Percentiles rank a stretch among this genome's conserved stretches.
phyloP scores from a whole-genome alignment of 306 rosid genomes.

The Trichosanthes truncata region DNA sequence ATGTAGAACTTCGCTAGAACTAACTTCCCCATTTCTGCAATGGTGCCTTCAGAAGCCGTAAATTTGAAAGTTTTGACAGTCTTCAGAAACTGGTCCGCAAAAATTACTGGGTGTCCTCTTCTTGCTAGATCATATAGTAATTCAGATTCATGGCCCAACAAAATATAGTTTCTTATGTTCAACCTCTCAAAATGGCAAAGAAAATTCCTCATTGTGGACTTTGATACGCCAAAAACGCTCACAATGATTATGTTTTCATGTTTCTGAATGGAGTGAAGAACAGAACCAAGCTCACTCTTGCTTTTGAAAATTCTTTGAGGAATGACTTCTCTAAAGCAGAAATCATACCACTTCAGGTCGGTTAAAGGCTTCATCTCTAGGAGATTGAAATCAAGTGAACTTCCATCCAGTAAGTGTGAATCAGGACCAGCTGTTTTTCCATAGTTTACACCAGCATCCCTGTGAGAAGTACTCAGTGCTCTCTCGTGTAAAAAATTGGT shows the following conservation, averaged over 20 bases:
- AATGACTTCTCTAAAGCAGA: slow-evolving; percentile 79
- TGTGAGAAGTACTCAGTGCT: slow-evolving; percentile 81
- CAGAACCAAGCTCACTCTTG: slow-evolving; percentile 47
- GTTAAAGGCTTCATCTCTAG: slow-evolving; percentile 59
- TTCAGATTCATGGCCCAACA: slow-evolving; percentile 51
- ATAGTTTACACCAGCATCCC: slow-evolving; percentile 94
- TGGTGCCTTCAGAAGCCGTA: slow-evolving; percentile 24
- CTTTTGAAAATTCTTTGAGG: slow-evolving; percentile 44
- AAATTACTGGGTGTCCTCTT: slow-evolving; percentile 71
- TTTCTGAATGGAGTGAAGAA: slow-evolving; percentile 42
- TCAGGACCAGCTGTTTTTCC: slow-evolving; percentile 97
- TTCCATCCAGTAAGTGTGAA: slow-evolving; percentile 59
- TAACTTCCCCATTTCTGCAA: slow-evolving; percentile 25
- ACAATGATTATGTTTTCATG: slow-evolving; percentile 37
- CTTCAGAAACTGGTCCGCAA: slow-evolving; percentile 39
- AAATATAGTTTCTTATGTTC: slow-evolving; percentile 49
- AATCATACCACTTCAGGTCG: slow-evolving; percentile 77
- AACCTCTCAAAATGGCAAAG: slow-evolving; percentile 81
- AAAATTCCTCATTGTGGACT: slow-evolving; percentile 44
- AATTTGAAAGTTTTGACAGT: slow-evolving; percentile 32
- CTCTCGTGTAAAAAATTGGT: slow-evolving; percentile 66
- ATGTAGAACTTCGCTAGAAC: slow-evolving; percentile 43
- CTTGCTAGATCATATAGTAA: slow-evolving; percentile 62
- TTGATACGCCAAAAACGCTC: slow-evolving; percentile 44
- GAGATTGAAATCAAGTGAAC: slow-evolving; percentile 45